A percentile compares a stretch with the other conserved stretches of the same genome.
These are phyloP conservation scores for Pythium coloratum DNA, from an alignment of 352 stramenopile genomes.

Conservation along the genomic window DNA sequence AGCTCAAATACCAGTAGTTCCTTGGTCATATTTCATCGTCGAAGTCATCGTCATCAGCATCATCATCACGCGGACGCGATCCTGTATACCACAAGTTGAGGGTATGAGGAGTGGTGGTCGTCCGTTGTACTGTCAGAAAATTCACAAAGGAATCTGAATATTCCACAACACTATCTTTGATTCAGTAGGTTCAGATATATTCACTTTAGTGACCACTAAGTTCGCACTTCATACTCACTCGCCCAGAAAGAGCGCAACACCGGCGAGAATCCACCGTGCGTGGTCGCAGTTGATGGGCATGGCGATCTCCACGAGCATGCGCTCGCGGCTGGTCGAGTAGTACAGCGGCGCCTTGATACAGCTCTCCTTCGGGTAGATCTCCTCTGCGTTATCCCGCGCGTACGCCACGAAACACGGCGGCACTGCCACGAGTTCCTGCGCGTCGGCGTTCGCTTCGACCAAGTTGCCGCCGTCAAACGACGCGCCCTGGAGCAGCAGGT, in stretches of 20 bases:
- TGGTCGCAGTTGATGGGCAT: slow-evolving; percentile 76
- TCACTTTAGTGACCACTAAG: slow-evolving; percentile 2
- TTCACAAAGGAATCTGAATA: too few species aligned
- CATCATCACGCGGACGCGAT: too few species aligned
- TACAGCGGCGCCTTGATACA: slow-evolving; percentile 83
- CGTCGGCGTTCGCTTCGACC: slow-evolving; percentile 79
- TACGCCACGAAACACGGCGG: slow-evolving; percentile 85
- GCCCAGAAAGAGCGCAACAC: slow-evolving; percentile 81
- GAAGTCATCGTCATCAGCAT: too few species aligned
- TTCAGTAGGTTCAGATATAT: too few species aligned
- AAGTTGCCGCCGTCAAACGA: slow-evolving; percentile 81
- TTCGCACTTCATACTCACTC: slow-evolving; percentile 38
- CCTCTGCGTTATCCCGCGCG: slow-evolving; percentile 67
- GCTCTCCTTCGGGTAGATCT: slow-evolving; percentile 73
- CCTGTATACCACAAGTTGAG: too few species aligned
- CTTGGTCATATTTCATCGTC: too few species aligned
- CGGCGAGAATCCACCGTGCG: slow-evolving; percentile 75
- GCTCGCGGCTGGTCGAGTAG: slow-evolving; percentile 71
- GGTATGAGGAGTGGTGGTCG: too few species aligned
- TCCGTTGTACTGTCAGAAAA: too few species aligned
- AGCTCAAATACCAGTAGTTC: too few species aligned
- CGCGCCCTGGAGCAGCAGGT: slow-evolving; percentile 85
- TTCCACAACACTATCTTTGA: too few species aligned
- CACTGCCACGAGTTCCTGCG: slow-evolving; percentile 76
- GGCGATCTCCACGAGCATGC: slow-evolving; percentile 80